Base-by-base conservation (phyloP, 2,329 filamentous ascomycete species). In the Aspergillus neoniger region DNA sequence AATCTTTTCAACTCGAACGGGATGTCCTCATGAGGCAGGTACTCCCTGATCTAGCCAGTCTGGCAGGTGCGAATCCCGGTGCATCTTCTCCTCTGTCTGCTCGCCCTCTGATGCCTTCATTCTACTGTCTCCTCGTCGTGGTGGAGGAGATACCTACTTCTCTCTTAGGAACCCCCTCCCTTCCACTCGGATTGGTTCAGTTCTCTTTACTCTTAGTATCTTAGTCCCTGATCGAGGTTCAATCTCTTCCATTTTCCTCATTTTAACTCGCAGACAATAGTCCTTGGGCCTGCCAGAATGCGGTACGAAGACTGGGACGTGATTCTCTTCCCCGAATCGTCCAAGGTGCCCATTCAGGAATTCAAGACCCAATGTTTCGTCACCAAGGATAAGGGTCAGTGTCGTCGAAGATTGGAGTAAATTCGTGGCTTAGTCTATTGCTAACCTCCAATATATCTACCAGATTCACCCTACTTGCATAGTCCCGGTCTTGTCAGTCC, bases 241-340 rank as follows among this genome's bases (percentile, higher is more conserved):
- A 47, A 43, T 36, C 49, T 62, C 53, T 63, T 67, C 57, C 41
- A 61, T 65, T 59, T 65, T 59, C 47, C 60, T 63, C 64, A 65
- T 63, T 53, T 77, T 81, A 62, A 75, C 70, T 36, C 75, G 68
- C 49, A 76, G 74, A 55, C 72, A 50, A 75, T 55, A 62, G 53
- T 50, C 53, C 19, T 57, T 51, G 28, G 30, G 32, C 14, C 57
- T 41, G 32, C 57, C 75, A 82, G 68, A 63, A 96, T 96, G 92
- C 88, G 91, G 61, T 96, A 90, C 81, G 85, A 91, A 68, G 87
- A 91, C 70, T 96, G 91, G 92, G 92, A 96, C 70, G 85, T 95
- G 58, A 85, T 96, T 47, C 81, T 96, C 63, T 96, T 96, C 73
- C 88, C 91, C 0, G 79, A 80, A 75, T 83, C 84, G 62, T 87